Base-by-base conservation (phyloP, 2,329 filamentous ascomycete genomes). In the Keithomyces neogunnii region DNA sequence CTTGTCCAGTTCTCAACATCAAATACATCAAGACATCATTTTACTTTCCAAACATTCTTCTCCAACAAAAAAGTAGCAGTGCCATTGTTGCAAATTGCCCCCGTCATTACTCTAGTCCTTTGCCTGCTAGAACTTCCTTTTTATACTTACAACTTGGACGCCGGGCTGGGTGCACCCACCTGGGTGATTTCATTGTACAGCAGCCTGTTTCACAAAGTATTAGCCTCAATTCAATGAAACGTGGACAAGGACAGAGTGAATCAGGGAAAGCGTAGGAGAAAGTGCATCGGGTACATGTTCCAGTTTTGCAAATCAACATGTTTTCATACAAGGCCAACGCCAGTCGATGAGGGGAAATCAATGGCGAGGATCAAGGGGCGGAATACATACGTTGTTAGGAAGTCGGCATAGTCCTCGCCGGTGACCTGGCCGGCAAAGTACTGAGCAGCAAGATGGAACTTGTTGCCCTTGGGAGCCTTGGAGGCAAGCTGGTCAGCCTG, bases 371-470 rank as follows among this genome's bases (percentile, higher is more conserved):
- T 19, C n/a, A 43, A 29, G 40, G 28, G n/a, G 13, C n/a, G 7
- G 7, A 6, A 51, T 49, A 74, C 85, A 78, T 75, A 89, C 84
- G 74, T 73, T 6, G 89, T 96, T 74, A 99, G 72, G 75, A 97
- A 97, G 70, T 99, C 93, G 10, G 91, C 90, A 69, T 97, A 97
- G 60, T 96, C 91, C 76, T 97, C 93, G 51, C 93, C 93, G 3
- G 92, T 97, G 52, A 97, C 87, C 77, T 99, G 93, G 45, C 82
- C 76, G 35, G 88, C 83, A 65, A 97, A 96, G 73, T 97, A 97
- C 71, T 95, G 86, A 1, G 89, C 89, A 1, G 93, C 93, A 49
- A 96, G 79, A 54, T 86, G 82, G 74, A 78, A 96, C 77, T 96
- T 96, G 77, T 96, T 93, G 52, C 90, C 90, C 76, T 88, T 86